Percentiles rank a stretch among this genome's conserved stretches.
Evolutionary conservation across 805 yeast genomes (phyloP).

Genomic region (Starmerella riodocensis): DNA sequence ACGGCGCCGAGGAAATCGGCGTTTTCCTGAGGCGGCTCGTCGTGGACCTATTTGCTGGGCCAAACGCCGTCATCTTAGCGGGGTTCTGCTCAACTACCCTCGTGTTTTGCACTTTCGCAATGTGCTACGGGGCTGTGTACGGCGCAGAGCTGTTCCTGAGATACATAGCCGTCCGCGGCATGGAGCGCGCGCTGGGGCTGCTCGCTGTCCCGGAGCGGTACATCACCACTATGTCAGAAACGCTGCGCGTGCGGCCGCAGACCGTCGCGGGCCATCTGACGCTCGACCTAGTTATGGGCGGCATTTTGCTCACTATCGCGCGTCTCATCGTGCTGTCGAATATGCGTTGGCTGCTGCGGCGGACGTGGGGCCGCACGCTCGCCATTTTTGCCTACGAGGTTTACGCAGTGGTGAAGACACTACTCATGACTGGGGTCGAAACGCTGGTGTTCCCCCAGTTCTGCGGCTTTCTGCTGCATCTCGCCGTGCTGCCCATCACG

Average conservation of each 20-base stretch:
- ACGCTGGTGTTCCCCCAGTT: constrained; percentile 72
- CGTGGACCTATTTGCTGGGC: constrained; percentile 3
- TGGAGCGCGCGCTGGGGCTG: neutral
- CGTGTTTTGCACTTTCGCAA: constrained; percentile 1
- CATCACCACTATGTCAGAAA: neutral
- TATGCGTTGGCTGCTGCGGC: constrained; percentile 11
- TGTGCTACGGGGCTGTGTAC: neutral
- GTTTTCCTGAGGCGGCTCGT: neutral
- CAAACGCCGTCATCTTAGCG: constrained; percentile 1
- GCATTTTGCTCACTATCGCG: neutral
- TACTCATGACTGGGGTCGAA: constrained; percentile 62
- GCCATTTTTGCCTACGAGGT: constrained; percentile 17
- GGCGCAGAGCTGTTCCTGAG: neutral
- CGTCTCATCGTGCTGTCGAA: constrained; percentile 4
- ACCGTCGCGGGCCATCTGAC: constrained; percentile 4
- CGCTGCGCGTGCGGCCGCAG: neutral
- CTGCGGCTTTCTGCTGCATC: constrained; percentile 68
- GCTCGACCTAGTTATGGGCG: neutral
- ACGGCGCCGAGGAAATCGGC: constrained; percentile 5
- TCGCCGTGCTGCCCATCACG: constrained; percentile 48
- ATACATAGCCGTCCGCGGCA: neutral
- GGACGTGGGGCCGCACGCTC: constrained; percentile 5
- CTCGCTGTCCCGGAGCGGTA: neutral
- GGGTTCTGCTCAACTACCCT: neutral
- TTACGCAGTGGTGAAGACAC: constrained; percentile 55